phyloP scores from a whole-genome alignment of 768 basidiomycete genomes.

The Rhodotorula kratochvilovae region DNA sequence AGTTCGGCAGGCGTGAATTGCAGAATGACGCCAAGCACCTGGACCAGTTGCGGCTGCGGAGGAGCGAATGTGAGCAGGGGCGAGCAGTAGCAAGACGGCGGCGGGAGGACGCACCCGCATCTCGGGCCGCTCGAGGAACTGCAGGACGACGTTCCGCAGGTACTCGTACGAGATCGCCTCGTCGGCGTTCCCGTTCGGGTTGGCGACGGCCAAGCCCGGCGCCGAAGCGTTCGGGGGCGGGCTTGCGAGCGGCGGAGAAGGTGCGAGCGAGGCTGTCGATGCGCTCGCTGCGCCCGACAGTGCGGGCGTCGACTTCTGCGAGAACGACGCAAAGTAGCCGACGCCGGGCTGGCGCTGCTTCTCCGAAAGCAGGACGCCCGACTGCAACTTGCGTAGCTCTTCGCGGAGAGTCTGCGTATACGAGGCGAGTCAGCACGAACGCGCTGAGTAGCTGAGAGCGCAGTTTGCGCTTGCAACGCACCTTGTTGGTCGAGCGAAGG shows the following conservation, averaged over 20 bases:
- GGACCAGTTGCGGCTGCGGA: conserved; percentile 74
- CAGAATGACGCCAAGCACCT: conserved; percentile 84
- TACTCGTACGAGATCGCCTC: conserved; percentile 96
- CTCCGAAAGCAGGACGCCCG: conserved; percentile 81
- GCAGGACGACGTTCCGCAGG: conserved; percentile 87
- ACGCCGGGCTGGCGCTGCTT: conserved; percentile 87
- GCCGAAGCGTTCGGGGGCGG: neutral
- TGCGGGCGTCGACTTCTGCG: neutral
- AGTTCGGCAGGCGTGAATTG: conserved; percentile 95
- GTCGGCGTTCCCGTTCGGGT: conserved; percentile 50
- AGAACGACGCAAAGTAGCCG: conserved; percentile 60
- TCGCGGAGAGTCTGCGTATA: conserved; percentile 73
- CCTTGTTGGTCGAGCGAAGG: conserved; percentile 72
- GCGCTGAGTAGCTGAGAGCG: neutral
- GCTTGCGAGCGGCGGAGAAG: conserved; percentile 16
- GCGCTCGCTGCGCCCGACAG: neutral
- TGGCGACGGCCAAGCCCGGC: neutral
- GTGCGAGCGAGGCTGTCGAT: conserved; percentile 22
- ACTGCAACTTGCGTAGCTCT: conserved; percentile 91
- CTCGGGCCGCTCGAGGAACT: conserved; percentile 96
- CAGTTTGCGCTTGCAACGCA: too few species aligned
- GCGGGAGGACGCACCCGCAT: conserved; percentile 71
- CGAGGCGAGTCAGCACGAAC: neutral
- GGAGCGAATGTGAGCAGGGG: neutral
- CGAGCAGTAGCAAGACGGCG: neutral